These are phyloP conservation scores for Prinsepia uniflora DNA, from an alignment of 306 rosid genomes.

Conservation along the genomic window DNA sequence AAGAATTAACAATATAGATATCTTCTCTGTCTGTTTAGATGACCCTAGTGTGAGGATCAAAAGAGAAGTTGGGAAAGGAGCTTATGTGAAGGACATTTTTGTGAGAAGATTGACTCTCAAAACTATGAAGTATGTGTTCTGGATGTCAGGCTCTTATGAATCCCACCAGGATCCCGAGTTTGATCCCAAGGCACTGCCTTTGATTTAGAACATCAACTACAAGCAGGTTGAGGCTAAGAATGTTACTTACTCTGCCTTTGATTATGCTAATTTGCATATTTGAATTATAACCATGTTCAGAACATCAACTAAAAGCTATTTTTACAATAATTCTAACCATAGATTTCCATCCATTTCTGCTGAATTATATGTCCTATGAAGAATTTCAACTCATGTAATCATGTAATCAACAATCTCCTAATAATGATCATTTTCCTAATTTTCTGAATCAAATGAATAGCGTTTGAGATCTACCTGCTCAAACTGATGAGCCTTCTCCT, in stretches of 20 bases:
- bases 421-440: too few relatives aligned
- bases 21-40: too few relatives aligned
- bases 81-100: conserved; percentile 56
- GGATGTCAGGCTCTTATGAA: conserved; percentile 59
- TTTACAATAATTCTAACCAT: too few relatives aligned
- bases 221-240: conserved; percentile 45
- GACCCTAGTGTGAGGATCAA: conserved; percentile 66
- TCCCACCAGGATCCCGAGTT: conserved; percentile 43
- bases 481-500: neutral
- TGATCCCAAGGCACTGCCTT: conserved; percentile 60
- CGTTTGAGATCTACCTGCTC: too few relatives aligned
- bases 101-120: conserved; percentile 40
- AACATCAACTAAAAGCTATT: too few relatives aligned
- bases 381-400: neutral
- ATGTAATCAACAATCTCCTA: too few relatives aligned
- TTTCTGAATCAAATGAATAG: too few relatives aligned
- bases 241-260: conserved; percentile 44
- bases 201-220: conserved; percentile 43
- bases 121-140: conserved; percentile 63
- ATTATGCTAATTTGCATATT: too few relatives aligned
- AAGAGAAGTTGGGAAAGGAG: conserved; percentile 59
- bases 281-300: too few relatives aligned
- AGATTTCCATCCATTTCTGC: too few relatives aligned
- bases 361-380: neutral
- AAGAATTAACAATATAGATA: too few relatives aligned